Evolutionary conservation across 768 basidiomycete species (phyloP).

Genomic region (Lactarius evosmus): DNA sequence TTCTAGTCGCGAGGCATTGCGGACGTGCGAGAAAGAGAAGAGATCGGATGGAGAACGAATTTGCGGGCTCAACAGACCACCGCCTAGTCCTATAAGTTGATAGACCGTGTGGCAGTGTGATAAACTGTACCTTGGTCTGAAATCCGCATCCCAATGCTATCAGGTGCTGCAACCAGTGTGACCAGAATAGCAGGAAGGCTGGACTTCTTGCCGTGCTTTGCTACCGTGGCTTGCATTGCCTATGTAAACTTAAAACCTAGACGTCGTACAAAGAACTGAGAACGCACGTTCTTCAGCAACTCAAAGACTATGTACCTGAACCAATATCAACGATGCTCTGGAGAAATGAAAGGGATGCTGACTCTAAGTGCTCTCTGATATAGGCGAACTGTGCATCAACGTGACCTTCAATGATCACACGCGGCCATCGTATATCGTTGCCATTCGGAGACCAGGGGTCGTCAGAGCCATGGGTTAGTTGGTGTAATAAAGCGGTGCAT

Average conservation of each 20-base stretch:
- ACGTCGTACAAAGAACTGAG: not conserved
- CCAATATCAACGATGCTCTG: not conserved
- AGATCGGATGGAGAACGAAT: constrained; percentile 69
- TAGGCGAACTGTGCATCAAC: constrained; percentile 70
- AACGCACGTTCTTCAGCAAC: constrained; percentile 78
- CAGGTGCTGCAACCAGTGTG: constrained; percentile 71
- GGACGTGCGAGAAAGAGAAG: constrained; percentile 85
- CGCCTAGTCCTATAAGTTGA: constrained; percentile 46
- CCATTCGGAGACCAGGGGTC: constrained; percentile 32
- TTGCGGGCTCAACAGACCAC: constrained; percentile 57
- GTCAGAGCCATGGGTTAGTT: constrained; percentile 46
- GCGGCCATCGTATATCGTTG: constrained; percentile 47
- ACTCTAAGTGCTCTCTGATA: constrained; percentile 86
- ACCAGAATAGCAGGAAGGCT: constrained; percentile 60
- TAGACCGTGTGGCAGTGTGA: not conserved
- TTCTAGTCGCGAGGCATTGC: constrained; percentile 70
- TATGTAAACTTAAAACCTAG: constrained; percentile 31
- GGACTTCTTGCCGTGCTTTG: constrained; percentile 45
- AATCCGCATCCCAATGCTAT: constrained; percentile 77
- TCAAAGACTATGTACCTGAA: constrained; percentile 83
- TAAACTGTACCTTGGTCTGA: constrained; percentile 73
- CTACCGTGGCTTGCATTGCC: constrained; percentile 69
- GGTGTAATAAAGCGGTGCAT: constrained; percentile 57
- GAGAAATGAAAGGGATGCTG: constrained; percentile 31
- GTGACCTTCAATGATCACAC: constrained; percentile 72